Evolutionary conservation across 2,329 filamentous ascomycete species (phyloP).

Genomic region (Paraphoma chrysanthemicola): DNA sequence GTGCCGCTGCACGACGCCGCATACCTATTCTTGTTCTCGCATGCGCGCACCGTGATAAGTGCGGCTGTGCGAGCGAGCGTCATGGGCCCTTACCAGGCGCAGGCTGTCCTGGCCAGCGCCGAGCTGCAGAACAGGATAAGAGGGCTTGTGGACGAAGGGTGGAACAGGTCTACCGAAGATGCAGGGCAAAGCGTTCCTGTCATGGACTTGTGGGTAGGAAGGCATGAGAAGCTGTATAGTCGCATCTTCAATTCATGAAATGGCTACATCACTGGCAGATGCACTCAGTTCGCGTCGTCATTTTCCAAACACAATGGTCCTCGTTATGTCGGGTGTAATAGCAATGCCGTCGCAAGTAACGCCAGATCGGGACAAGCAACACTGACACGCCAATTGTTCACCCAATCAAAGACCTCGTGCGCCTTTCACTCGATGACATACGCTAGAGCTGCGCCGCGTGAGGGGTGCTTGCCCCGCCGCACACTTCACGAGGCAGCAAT

Average conservation of each 20-base stretch:
- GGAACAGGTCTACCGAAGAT: constrained; percentile 65
- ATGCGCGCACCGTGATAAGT: constrained; percentile 77
- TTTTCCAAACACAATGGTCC: background rate
- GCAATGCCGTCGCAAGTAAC: background rate
- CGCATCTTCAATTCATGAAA: constrained; percentile 82
- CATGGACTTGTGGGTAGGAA: constrained; percentile 83
- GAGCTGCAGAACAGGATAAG: constrained; percentile 66
- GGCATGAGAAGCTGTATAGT: constrained; percentile 83
- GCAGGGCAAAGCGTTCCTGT: constrained; percentile 78
- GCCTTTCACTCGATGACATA: constrained; percentile 13
- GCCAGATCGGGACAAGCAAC: background rate
- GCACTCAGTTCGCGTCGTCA: no score
- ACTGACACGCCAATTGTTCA: constrained; percentile 1
- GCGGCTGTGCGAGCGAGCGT: constrained; percentile 79
- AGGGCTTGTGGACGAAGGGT: constrained; percentile 66
- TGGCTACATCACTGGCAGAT: no score
- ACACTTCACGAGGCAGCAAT: constrained; percentile 16
- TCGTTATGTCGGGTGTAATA: background rate
- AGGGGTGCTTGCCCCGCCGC: background rate
- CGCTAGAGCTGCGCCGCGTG: constrained; percentile 13
- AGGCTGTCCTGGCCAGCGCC: constrained; percentile 71
- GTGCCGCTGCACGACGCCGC: constrained; percentile 69
- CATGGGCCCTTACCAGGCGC: constrained; percentile 81
- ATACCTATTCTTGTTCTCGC: constrained; percentile 78
- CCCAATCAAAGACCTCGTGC: constrained; percentile 17